Evolutionary conservation across 2,329 filamentous ascomycete genomes (phyloP).

Genomic region (Microdochium trichocladiopsis): DNA sequence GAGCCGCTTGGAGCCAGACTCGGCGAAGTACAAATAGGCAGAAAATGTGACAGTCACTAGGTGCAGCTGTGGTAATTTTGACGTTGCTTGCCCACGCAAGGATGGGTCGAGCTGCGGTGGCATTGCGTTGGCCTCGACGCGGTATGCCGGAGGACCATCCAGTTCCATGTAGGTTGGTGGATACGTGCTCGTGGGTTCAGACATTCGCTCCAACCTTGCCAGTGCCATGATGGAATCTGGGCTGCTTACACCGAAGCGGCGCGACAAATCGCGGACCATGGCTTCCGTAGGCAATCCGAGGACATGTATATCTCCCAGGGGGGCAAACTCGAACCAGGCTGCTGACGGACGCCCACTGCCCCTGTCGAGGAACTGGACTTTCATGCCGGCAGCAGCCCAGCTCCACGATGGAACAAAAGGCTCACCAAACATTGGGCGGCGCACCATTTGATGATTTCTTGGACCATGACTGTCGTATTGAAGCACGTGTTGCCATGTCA

Average conservation of each 20-base stretch:
- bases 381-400: slow-evolving; percentile 11
- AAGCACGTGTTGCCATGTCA: not conserved
- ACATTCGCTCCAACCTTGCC: too few relatives aligned
- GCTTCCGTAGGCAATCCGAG: not conserved
- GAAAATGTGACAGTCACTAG: not conserved
- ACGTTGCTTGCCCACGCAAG: not conserved
- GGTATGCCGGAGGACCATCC: not conserved
- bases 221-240: not conserved
- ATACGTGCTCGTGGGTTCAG: too few relatives aligned
- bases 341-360: not conserved
- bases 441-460: not conserved
- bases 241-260: not conserved
- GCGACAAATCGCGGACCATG: not conserved
- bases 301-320: not conserved
- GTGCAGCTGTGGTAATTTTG: not conserved
- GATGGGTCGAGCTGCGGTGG: not conserved
- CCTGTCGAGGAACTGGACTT: slow-evolving; percentile 29
- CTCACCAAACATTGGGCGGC: not conserved
- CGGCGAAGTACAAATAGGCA: not conserved
- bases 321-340: not conserved
- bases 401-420: not conserved
- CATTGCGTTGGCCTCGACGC: not conserved
- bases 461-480: not conserved
- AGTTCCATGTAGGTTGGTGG: too few relatives aligned
- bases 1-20: not conserved